Percentiles rank a stretch among this genome's conserved stretches.
phyloP scores from a whole-genome alignment of 1,139 yeast genomes.

The Debaryomyces robertsiae region DNA sequence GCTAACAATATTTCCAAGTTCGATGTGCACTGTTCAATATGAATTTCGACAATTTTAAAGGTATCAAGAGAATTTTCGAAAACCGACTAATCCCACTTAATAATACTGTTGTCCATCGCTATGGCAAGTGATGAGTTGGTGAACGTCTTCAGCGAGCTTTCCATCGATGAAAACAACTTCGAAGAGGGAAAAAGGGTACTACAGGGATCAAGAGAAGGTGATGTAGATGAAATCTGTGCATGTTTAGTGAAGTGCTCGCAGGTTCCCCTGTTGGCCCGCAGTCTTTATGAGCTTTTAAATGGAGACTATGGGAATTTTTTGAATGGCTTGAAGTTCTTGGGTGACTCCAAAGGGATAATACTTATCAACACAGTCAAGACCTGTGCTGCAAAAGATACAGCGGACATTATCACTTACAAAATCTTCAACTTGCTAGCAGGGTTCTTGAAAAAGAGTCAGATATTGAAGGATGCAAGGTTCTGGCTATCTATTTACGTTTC shows the following conservation, averaged over 20 bases:
- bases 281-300: conserved; percentile 22
- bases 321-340: conserved; percentile 19
- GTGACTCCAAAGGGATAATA: conserved; percentile 22
- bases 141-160: conserved; percentile 2
- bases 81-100: no score
- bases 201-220: not conserved
- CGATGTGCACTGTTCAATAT: conserved; percentile 7
- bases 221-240: conserved; percentile 1
- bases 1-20: no score
- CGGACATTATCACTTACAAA: conserved; percentile 13
- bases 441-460: conserved; percentile 15
- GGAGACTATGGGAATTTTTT: conserved; percentile 24
- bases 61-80: not conserved
- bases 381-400: conserved; percentile 10
- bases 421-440: conserved; percentile 18
- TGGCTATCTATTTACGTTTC: conserved; percentile 23
- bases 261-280: conserved; percentile 13
- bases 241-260: conserved; percentile 18
- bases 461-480: conserved; percentile 13
- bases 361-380: conserved; percentile 18
- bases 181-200: conserved; percentile 1
- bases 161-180: conserved; percentile 8
- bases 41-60: conserved; percentile 1
- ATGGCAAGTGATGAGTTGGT: not conserved
- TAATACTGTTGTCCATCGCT: no score